These are phyloP conservation scores for Prunus campanulata DNA, from an alignment of 306 rosid genomes.

Conservation along the genomic window DNA sequence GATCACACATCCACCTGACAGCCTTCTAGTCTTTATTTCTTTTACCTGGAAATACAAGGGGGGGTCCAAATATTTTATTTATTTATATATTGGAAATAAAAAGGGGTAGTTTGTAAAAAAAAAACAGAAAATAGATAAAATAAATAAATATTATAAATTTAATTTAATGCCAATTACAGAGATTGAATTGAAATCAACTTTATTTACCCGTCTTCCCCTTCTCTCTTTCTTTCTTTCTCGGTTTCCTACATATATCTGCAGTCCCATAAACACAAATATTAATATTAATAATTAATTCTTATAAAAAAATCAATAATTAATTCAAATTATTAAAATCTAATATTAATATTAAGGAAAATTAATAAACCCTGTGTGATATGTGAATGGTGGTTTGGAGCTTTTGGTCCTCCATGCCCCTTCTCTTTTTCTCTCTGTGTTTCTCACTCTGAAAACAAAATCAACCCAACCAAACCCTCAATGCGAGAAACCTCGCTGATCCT, in stretches of 20 bases:
- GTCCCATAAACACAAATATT: not conserved
- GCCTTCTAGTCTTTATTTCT: too few species aligned
- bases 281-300: not conserved
- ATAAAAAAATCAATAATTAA: not conserved
- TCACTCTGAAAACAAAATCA: conserved; percentile 19
- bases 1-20: too few species aligned
- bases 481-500: conserved; percentile 52
- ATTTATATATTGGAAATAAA: not conserved
- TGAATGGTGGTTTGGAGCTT: conserved; percentile 59
- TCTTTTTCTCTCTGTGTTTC: conserved; percentile 12
- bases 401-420: conserved; percentile 32
- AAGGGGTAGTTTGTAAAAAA: too few species aligned
- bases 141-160: too few species aligned
- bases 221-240: not conserved
- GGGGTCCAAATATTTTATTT: not conserved
- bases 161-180: not conserved
- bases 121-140: too few species aligned
- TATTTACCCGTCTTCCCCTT: not conserved
- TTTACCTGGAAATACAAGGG: too few species aligned
- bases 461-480: conserved; percentile 39
- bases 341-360: not conserved
- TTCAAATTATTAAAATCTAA: not conserved
- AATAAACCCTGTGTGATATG: conserved; percentile 15
- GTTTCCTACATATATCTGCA: not conserved
- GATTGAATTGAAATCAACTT: not conserved